Evolutionary conservation across 2,329 filamentous ascomycete genomes (phyloP).

Genomic region (Fusarium illudens): DNA sequence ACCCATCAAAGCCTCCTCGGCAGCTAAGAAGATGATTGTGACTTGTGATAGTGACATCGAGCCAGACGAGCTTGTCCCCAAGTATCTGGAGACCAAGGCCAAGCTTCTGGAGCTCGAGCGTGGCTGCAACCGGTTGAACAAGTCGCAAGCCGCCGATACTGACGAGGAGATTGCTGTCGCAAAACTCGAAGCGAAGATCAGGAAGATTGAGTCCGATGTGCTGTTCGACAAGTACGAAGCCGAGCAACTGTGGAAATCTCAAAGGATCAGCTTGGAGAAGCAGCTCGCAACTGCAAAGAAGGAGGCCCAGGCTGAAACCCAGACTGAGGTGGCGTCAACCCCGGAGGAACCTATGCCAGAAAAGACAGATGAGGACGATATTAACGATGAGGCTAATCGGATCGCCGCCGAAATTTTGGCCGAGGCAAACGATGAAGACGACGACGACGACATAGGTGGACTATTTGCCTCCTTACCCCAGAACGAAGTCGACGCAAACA

Average conservation of each 20-base stretch:
- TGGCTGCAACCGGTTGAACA: conserved; percentile 24
- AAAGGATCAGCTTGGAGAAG: conserved; percentile 67
- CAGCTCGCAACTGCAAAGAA: conserved; percentile 64
- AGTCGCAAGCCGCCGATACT: conserved; percentile 25
- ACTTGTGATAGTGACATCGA: conserved; percentile 76
- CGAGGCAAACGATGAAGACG: conserved; percentile 54
- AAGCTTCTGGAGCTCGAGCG: conserved; percentile 71
- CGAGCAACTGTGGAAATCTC: conserved; percentile 70
- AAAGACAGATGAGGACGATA: conserved; percentile 53
- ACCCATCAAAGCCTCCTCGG: conserved; percentile 35
- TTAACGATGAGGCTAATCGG: conserved; percentile 65
- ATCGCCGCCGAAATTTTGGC: conserved; percentile 68
- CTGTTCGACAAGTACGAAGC: conserved; percentile 75
- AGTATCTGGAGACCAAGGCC: conserved; percentile 78
- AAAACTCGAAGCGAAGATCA: conserved; percentile 77
- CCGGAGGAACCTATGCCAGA: conserved; percentile 35
- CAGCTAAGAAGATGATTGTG: conserved; percentile 55
- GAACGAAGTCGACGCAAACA: conserved; percentile 65
- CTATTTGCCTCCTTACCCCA: conserved; percentile 70
- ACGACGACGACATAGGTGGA: conserved; percentile 59
- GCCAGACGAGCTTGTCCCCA: conserved; percentile 76
- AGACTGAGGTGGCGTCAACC: conserved; percentile 28
- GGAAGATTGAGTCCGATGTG: conserved; percentile 79
- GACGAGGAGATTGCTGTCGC: conserved; percentile 60
- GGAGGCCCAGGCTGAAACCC: conserved; percentile 31